Evolutionary conservation across 768 basidiomycete genomes (phyloP).

Genomic region (Podaxis sp.): DNA sequence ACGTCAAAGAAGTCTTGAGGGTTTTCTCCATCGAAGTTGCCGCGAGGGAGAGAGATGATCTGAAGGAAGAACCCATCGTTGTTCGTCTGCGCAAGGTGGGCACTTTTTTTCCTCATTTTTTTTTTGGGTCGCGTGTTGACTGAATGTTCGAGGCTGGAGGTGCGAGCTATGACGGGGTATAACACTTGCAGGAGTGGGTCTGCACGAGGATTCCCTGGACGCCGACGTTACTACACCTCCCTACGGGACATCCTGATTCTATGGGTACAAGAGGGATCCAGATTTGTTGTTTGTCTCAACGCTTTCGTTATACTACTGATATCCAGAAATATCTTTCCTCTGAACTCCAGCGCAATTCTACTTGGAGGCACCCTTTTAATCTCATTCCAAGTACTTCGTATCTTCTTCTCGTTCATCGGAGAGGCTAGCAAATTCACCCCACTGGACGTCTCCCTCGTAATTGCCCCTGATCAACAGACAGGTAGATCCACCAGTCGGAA

Average conservation of each 20-base stretch:
- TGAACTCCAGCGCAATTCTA: no score
- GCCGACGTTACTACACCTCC: background rate
- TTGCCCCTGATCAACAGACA: no score
- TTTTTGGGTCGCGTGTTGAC: slow-evolving; percentile 15
- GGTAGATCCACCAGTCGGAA: no score
- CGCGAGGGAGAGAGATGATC: slow-evolving; percentile 78
- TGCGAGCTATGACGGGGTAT: slow-evolving; percentile 86
- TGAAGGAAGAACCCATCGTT: slow-evolving; percentile 87
- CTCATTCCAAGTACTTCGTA: no score
- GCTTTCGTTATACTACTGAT: background rate
- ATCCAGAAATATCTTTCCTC: background rate
- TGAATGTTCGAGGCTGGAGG: slow-evolving; percentile 66
- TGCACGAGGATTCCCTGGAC: background rate
- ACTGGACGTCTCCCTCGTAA: no score
- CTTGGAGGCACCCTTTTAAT: no score
- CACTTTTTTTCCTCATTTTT: background rate
- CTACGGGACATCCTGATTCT: background rate
- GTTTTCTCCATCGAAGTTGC: slow-evolving; percentile 87
- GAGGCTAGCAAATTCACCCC: no score
- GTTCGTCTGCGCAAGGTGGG: slow-evolving; percentile 76
- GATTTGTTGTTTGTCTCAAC: background rate
- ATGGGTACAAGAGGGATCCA: background rate
- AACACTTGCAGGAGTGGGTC: slow-evolving; percentile 21
- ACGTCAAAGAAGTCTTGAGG: slow-evolving; percentile 81
- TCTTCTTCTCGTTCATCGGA: no score